phyloP scores from a whole-genome alignment of 371 early-diverging fungal species.

The Synchytrium microbalum region DNA sequence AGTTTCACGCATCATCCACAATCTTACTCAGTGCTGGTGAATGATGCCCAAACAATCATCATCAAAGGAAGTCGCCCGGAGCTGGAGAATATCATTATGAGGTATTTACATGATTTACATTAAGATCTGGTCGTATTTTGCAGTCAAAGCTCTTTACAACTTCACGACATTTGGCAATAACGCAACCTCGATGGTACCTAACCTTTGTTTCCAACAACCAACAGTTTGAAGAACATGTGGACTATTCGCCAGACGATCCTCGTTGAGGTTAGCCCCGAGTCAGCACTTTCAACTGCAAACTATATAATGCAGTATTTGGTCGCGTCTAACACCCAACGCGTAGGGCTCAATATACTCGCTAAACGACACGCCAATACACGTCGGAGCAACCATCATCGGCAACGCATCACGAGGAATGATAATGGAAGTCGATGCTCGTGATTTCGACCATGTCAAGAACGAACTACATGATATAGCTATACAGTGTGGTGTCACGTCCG shows the following conservation, averaged over 20 bases:
- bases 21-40: background rate
- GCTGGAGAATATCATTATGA: background rate
- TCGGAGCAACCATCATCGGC: background rate
- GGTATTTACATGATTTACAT: too few species aligned
- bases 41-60: background rate
- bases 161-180: too few species aligned
- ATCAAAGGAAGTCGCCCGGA: background rate
- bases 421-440: background rate
- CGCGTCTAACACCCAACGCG: background rate
- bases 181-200: too few species aligned
- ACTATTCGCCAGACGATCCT: background rate
- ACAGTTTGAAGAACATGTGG: constrained; percentile 1
- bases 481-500: background rate
- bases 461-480: background rate
- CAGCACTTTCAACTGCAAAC: too few species aligned
- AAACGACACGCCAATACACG: background rate
- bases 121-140: too few species aligned
- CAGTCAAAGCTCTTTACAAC: too few species aligned
- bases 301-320: too few species aligned
- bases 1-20: background rate
- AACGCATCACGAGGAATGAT: background rate
- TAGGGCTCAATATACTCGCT: background rate
- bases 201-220: too few species aligned
- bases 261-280: background rate
- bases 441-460: background rate